Evolutionary conservation across 805 yeast species (phyloP), one percentile per base, ranked within the genome.

Genomic region (Isabelozyma gotoi): DNA sequence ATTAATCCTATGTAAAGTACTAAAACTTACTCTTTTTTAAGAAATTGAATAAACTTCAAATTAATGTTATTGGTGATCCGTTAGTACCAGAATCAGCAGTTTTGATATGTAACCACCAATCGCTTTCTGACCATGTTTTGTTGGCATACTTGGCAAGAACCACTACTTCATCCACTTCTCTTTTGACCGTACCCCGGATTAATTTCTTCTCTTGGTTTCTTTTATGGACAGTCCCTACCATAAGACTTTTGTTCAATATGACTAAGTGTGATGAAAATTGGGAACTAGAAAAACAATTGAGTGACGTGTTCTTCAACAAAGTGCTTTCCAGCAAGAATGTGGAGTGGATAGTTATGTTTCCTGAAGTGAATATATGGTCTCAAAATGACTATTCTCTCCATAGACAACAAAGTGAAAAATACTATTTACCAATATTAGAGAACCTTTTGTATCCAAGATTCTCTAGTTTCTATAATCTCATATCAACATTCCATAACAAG

Each of bases 381-480:
- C 68, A 75, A 8, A 75, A 75, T 31, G 72, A 73, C 36, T 59
- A 68, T 37, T 49, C 60, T 53, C 40, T 76, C 33, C 95, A 89
- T 47, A 68, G 73, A 33, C 71, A 74, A 21, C 72, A 81, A 47
- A 73, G 83, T 38, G 76, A 75, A 33, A 73, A 75, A 44, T 80
- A 75, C 53, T 84, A 75, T 43, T 67, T 85, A n/a, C 88, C 92
- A 0, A 63, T 60, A 12, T 72, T 85, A 15, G 61, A 76, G 8
- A 73, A 86, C 48, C 64, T 88, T 5, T 64, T 91, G 19, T 90
- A 90, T 54, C 97, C 97, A 2, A 70, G 97, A 41, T 89, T 80
- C 55, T 69, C 81, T 2, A 77, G 76, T 31, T 75, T 85, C 47
- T 70, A 67, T 40, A 80, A 80, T 50, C 67, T 77, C 1, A 65